A percentile compares a stretch with the other conserved stretches of the same genome.
Conservation (phyloP, 2,329 filamentous ascomycete species). For the Lecanoromycetidae sp. region DNA sequence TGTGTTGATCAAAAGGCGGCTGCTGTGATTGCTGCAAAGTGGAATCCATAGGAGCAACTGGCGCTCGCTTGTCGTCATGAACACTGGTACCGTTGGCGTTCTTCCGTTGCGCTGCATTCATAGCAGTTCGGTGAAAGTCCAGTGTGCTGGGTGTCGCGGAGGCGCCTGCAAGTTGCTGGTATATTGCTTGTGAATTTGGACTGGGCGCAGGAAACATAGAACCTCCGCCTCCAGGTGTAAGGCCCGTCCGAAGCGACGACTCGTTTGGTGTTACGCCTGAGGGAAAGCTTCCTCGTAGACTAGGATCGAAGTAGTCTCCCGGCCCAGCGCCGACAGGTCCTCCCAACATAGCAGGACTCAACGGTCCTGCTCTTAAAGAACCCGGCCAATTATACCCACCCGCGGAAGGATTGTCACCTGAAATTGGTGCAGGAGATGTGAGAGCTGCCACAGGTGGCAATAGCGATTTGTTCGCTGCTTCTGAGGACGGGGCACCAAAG, state of each 20-base stretch:
- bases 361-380: conserved; percentile 77
- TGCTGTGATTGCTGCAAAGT: conserved; percentile 36
- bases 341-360: conserved; percentile 95
- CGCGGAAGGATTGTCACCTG: conserved; percentile 60
- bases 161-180: conserved; percentile 65
- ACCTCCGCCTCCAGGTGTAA: conserved; percentile 88
- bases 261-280: conserved; percentile 66
- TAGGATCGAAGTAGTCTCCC: conserved; percentile 79
- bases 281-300: conserved; percentile 70
- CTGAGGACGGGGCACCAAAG: conserved; percentile 56
- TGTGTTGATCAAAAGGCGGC: conserved; percentile 73
- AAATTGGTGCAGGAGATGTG: conserved; percentile 74
- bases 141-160: conserved; percentile 79
- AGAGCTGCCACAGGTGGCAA: conserved; percentile 81
- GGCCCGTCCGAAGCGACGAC: conserved; percentile 76
- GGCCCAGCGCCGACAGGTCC: conserved; percentile 51
- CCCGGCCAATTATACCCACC: conserved; percentile 67
- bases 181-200: conserved; percentile 72
- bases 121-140: conserved; percentile 87
- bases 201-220: conserved; percentile 94
- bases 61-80: conserved; percentile 28
- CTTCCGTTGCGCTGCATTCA: conserved; percentile 58
- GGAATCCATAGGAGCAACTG: conserved; percentile 32
- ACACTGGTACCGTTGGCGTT: conserved; percentile 25
- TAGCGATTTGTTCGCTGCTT: conserved; percentile 65